A percentile compares a stretch with the other conserved stretches of the same genome.
Evolutionary conservation across 805 yeast species (phyloP).

Genomic region (Metschnikowia hibisci): DNA sequence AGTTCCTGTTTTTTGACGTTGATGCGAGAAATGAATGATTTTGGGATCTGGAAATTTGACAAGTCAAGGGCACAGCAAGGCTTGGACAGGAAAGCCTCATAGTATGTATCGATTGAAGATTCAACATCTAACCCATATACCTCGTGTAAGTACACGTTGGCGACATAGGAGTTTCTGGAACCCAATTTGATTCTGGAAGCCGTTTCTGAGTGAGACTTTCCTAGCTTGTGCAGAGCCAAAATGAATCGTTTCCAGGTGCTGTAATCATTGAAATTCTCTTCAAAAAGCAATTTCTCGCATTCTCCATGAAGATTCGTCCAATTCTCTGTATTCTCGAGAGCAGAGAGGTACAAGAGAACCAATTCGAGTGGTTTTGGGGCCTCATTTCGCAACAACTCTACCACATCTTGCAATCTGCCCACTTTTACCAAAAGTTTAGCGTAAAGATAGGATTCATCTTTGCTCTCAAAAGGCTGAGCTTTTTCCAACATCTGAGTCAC

Average conservation of each 20-base stretch:
- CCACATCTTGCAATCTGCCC: conserved; percentile 31
- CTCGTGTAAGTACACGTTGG: conserved; percentile 44
- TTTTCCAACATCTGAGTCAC: conserved; percentile 45
- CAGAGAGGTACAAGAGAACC: conserved; percentile 49
- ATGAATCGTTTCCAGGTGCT: conserved; percentile 63
- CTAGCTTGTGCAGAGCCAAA: conserved; percentile 39
- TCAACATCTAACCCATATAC: conserved; percentile 22
- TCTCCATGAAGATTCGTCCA: conserved; percentile 41
- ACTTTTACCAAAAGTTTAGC: conserved; percentile 45
- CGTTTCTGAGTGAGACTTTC: conserved; percentile 29
- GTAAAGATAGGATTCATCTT: conserved; percentile 65
- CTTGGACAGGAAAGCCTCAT: conserved; percentile 48
- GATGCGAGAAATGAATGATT: conserved; percentile 6
- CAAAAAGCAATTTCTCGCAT: conserved; percentile 40
- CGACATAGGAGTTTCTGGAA: conserved; percentile 57
- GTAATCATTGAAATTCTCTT: conserved; percentile 64
- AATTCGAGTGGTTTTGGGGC: conserved; percentile 58
- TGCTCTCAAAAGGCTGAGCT: conserved; percentile 47
- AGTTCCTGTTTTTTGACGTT: not conserved
- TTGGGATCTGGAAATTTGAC: conserved; percentile 6
- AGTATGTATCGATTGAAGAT: conserved; percentile 37
- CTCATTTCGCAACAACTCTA: conserved; percentile 18
- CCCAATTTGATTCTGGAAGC: conserved; percentile 10
- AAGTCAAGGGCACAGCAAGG: conserved; percentile 66
- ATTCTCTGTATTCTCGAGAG: conserved; percentile 37